A percentile compares a stretch with the other conserved stretches of the same genome.
These are phyloP conservation scores for Suillus luteus DNA, from an alignment of 768 basidiomycete genomes.

Conservation along the genomic window DNA sequence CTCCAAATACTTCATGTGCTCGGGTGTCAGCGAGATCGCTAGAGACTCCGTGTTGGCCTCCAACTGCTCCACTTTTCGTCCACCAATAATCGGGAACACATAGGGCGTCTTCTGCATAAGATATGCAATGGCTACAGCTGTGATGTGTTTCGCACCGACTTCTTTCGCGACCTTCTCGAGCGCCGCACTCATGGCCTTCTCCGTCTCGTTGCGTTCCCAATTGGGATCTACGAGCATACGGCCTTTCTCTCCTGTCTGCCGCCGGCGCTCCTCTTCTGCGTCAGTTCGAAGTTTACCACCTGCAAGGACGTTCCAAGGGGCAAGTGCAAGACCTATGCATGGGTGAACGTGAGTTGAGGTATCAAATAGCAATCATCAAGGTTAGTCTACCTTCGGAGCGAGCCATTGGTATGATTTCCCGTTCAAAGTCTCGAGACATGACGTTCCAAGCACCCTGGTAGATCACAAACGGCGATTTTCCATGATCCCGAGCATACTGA, in stretches of 20 bases:
- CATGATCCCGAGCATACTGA: slow-evolving; percentile 1
- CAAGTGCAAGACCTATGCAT: background rate
- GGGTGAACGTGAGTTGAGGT: background rate
- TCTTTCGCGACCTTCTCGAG: background rate
- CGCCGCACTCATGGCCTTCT: background rate
- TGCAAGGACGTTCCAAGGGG: background rate
- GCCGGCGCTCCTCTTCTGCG: background rate
- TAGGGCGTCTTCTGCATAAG: background rate
- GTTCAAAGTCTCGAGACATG: background rate
- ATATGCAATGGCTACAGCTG: background rate
- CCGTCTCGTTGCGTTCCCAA: background rate
- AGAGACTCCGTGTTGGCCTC: background rate
- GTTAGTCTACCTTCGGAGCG: background rate
- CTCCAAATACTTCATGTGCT: background rate
- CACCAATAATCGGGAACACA: background rate
- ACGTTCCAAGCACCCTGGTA: slow-evolving; percentile 1
- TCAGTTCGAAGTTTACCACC: background rate
- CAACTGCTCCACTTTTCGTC: background rate
- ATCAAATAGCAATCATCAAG: background rate
- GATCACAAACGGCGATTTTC: background rate
- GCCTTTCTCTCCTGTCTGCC: background rate
- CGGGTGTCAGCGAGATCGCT: background rate
- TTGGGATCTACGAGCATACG: background rate
- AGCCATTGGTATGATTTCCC: background rate
- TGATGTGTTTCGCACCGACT: background rate